Conservation (phyloP, 2,329 filamentous ascomycete species). For the Penicillium brevicompactum region DNA sequence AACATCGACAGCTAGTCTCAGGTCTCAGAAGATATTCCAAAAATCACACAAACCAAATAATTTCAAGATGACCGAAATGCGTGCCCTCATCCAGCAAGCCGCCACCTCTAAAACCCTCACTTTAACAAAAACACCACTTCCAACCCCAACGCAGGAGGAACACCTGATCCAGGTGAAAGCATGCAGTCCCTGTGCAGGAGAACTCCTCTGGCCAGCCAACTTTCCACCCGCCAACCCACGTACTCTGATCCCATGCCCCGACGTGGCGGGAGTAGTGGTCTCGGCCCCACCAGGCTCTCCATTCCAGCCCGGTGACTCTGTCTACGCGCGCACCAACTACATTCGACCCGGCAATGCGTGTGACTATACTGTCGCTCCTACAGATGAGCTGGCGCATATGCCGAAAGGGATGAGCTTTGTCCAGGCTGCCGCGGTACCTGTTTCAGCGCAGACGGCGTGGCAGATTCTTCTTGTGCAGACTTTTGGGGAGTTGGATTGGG, state of each 20-base stretch:
- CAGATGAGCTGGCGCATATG: conserved; percentile 40
- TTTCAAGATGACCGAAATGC: background rate
- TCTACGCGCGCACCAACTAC: conserved; percentile 43
- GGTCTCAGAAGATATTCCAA: too few relatives aligned
- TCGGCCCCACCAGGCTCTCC: conserved; percentile 30
- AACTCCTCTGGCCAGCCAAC: conserved; percentile 47
- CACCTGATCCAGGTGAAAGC: conserved; percentile 46
- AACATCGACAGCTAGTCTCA: background rate
- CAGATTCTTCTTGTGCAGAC: conserved; percentile 48
- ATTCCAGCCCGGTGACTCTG: conserved; percentile 42
- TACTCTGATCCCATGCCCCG: conserved; percentile 43
- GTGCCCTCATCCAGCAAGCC: background rate
- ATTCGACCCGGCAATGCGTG: conserved; percentile 39
- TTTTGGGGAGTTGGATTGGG: conserved; percentile 30
- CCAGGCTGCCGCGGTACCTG: conserved; percentile 42
- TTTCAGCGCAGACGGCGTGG: conserved; percentile 47
- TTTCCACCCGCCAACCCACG: conserved; percentile 25
- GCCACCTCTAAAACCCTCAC: conserved; percentile 1
- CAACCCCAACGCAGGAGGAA: conserved; percentile 25
- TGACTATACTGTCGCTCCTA: conserved; percentile 39
- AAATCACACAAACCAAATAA: background rate
- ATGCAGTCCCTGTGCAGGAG: conserved; percentile 44
- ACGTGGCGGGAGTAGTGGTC: conserved; percentile 46
- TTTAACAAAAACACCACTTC: background rate
- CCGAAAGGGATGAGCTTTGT: conserved; percentile 40